A percentile compares a stretch with the other conserved stretches of the same genome.
These are phyloP conservation scores for Candida vaughaniae DNA, from an alignment of 805 yeast species.

Conservation along the genomic window DNA sequence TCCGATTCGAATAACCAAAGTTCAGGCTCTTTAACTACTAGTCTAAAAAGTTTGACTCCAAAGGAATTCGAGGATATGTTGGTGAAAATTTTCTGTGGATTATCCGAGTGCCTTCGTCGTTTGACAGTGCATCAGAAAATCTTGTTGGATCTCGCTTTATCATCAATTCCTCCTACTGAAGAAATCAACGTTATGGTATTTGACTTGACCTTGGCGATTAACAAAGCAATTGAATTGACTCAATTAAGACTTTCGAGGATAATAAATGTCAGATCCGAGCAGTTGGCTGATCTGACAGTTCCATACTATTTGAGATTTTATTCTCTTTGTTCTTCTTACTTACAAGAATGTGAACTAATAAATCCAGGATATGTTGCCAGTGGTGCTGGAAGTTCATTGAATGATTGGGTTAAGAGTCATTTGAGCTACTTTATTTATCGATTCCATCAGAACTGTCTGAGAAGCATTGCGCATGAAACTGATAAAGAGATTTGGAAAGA, in stretches of 20 bases:
- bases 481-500: slow-evolving; percentile 84
- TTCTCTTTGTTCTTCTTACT: slow-evolving; percentile 63
- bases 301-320: slow-evolving; percentile 68
- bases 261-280: slow-evolving; percentile 72
- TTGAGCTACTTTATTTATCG: slow-evolving; percentile 56
- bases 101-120: slow-evolving; percentile 73
- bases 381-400: slow-evolving; percentile 50
- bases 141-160: slow-evolving; percentile 64
- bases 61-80: slow-evolving; percentile 75
- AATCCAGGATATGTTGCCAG: slow-evolving; percentile 63
- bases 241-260: slow-evolving; percentile 79
- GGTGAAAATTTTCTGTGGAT: slow-evolving; percentile 53
- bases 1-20: slow-evolving; percentile 15
- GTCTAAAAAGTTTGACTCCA: slow-evolving; percentile 66
- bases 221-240: slow-evolving; percentile 64
- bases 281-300: slow-evolving; percentile 55
- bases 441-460: slow-evolving; percentile 52
- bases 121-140: slow-evolving; percentile 77
- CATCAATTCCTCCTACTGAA: slow-evolving; percentile 23
- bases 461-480: slow-evolving; percentile 45
- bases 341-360: slow-evolving; percentile 80
- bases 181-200: slow-evolving; percentile 51
- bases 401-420: slow-evolving; percentile 67
- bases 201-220: slow-evolving; percentile 66
- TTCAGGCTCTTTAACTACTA: slow-evolving; percentile 24